Percentiles rank a stretch among this genome's conserved stretches.
Evolutionary conservation across 352 stramenopile genomes (phyloP).

Genomic region (Pythium brachiatum): DNA sequence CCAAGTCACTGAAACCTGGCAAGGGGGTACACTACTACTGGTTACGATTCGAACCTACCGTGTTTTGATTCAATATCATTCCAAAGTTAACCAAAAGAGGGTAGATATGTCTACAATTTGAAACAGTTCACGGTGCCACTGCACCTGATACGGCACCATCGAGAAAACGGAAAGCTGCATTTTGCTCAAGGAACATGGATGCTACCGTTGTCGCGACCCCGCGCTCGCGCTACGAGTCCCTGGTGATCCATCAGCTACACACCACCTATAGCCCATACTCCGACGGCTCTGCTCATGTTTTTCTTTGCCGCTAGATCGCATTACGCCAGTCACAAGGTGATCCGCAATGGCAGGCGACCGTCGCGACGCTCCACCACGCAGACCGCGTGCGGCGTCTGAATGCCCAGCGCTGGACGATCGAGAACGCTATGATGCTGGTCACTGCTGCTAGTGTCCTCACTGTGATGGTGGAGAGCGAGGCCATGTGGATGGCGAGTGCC

Average conservation of each 20-base stretch:
- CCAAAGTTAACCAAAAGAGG: background rate
- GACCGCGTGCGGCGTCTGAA: constrained; percentile 28
- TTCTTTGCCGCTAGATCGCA: constrained; percentile 1
- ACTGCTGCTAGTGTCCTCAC: constrained; percentile 34
- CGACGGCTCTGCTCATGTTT: background rate
- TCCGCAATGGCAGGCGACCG: constrained; percentile 22
- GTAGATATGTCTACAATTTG: too few species aligned
- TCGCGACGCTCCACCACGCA: constrained; percentile 37
- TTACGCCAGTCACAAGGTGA: constrained; percentile 2
- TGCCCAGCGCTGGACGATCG: constrained; percentile 18
- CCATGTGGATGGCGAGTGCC: constrained; percentile 30
- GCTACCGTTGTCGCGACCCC: background rate
- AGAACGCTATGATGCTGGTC: constrained; percentile 47
- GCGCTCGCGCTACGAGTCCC: background rate
- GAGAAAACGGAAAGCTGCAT: background rate
- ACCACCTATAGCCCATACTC: too few species aligned
- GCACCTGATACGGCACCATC: background rate
- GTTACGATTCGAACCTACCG: background rate
- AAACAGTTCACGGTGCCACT: background rate
- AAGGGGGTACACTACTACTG: background rate
- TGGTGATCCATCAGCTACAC: background rate
- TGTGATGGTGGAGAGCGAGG: constrained; percentile 50
- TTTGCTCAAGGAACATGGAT: background rate
- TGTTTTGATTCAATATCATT: background rate
- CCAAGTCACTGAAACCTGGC: too few species aligned